Evolutionary conservation across 2,329 filamentous ascomycete species (phyloP).

Genomic region (Albifimbria verrucaria): DNA sequence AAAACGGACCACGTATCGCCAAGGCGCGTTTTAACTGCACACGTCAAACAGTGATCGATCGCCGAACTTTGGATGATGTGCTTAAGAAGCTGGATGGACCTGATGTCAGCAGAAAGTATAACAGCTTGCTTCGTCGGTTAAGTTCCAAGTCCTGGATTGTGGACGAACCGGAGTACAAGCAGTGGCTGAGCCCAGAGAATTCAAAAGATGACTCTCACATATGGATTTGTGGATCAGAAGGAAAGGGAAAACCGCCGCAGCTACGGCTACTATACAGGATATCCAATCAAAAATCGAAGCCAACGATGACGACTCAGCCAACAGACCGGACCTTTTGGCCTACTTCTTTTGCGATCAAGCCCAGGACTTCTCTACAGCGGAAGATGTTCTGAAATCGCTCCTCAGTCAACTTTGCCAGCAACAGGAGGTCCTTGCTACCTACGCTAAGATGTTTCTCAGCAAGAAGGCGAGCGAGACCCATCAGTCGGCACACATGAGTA

Average conservation of each 20-base stretch:
- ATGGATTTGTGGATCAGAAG: neutral
- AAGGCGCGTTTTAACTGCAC: neutral
- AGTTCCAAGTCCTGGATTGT: neutral
- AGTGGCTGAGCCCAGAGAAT: neutral
- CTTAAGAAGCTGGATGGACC: neutral
- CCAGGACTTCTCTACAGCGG: neutral
- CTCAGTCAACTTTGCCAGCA: neutral
- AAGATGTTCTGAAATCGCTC: neutral
- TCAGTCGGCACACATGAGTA: neutral
- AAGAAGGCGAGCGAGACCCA: neutral
- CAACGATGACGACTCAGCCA: neutral
- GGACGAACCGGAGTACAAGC: neutral
- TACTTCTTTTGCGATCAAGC: neutral
- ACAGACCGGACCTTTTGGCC: neutral
- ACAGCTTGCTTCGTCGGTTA: neutral
- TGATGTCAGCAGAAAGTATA: neutral
- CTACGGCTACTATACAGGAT: neutral
- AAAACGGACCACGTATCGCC: neutral
- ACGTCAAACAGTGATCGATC: neutral
- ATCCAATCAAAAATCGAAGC: neutral
- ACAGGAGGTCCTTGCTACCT: neutral
- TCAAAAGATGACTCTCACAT: neutral
- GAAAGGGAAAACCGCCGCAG: neutral
- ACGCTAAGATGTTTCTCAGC: neutral
- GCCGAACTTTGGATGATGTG: neutral